These are phyloP conservation scores for Botryotinia globosa DNA, from an alignment of 2,329 filamentous ascomycete genomes.

Conservation along the genomic window DNA sequence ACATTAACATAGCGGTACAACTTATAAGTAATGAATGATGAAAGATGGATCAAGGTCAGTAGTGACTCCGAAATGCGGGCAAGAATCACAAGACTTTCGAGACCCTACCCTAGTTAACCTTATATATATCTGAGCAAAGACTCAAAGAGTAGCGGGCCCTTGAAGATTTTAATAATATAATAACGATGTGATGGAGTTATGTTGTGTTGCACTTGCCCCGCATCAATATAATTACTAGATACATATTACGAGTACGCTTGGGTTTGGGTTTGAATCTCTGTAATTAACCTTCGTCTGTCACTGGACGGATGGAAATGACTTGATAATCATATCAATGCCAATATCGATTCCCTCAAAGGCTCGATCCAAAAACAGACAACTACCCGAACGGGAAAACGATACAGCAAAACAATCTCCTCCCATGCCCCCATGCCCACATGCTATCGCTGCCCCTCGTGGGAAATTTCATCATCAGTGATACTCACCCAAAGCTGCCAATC, in stretches of 20 bases:
- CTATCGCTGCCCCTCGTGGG: background rate
- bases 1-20: background rate
- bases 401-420: background rate
- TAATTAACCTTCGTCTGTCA: constrained; percentile 13
- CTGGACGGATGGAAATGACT: constrained; percentile 7
- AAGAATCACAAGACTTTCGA: constrained; percentile 7
- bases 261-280: no score
- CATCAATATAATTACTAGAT: background rate
- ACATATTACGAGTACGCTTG: no score
- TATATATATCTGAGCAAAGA: background rate
- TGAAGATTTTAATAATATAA: background rate
- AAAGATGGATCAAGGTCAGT: background rate
- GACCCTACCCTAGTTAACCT: background rate
- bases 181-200: constrained; percentile 4
- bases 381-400: background rate
- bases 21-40: background rate
- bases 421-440: background rate
- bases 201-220: background rate
- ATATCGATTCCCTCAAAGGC: background rate
- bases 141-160: background rate
- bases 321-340: background rate
- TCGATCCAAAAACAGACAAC: background rate
- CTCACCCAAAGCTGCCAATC: background rate
- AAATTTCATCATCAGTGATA: background rate
- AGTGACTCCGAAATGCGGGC: background rate